Percentiles rank a stretch among this genome's conserved stretches.
phyloP scores from a whole-genome alignment of 805 yeast species.

The Candida insectalens region DNA sequence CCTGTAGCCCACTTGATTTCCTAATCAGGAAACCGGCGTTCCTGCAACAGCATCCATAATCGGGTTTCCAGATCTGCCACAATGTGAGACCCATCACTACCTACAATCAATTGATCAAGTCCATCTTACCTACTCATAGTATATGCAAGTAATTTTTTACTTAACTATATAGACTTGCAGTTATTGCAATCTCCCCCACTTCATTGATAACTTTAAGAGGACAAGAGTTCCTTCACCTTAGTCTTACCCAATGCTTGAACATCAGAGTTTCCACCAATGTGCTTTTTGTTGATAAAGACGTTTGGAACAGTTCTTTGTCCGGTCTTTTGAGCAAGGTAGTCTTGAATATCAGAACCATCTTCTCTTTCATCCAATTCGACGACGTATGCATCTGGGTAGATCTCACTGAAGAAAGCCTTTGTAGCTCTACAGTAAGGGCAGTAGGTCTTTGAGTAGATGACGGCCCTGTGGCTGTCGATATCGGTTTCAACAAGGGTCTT shows the following conservation, averaged over 20 bases:
- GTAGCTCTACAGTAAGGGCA: conserved; percentile 58
- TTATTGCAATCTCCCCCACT: no score
- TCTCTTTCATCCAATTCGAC: conserved; percentile 41
- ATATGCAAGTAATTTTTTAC: background rate
- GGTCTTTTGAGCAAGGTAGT: conserved; percentile 63
- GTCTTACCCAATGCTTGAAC: conserved; percentile 53
- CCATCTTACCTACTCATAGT: no score
- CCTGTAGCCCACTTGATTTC: no score
- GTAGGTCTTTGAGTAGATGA: conserved; percentile 74
- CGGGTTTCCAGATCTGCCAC: background rate
- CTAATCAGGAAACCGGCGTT: no score
- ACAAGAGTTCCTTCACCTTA: conserved; percentile 7
- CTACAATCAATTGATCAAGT: no score
- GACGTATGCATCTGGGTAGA: conserved; percentile 39
- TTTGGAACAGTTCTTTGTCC: conserved; percentile 94
- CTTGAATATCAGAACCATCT: conserved; percentile 81
- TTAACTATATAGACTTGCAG: no score
- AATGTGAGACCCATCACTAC: background rate
- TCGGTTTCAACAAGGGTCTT: conserved; percentile 49
- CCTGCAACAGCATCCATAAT: no score
- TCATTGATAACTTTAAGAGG: no score
- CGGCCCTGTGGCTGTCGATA: conserved; percentile 56
- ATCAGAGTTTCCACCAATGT: conserved; percentile 93
- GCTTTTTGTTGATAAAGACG: conserved; percentile 82
- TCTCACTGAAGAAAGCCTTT: conserved; percentile 29